Percentiles rank a stretch among this genome's conserved stretches.
phyloP scores from a whole-genome alignment of 2,329 filamentous ascomycete species.

The Penicillium sp. region DNA sequence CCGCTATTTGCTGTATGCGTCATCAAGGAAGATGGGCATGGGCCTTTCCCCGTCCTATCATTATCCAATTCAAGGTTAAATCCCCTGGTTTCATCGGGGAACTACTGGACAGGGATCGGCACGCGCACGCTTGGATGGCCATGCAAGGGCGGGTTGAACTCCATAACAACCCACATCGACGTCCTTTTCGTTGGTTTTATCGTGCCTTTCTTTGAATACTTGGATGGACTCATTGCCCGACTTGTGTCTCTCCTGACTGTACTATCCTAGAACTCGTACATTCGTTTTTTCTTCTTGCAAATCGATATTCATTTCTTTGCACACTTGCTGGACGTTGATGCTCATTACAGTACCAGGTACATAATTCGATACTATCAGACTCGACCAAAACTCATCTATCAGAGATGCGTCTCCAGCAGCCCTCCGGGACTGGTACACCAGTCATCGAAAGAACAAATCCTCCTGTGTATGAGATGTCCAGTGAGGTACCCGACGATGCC shows the following conservation, averaged over 20 bases:
- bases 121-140: conserved; percentile 8
- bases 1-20: conserved; percentile 5
- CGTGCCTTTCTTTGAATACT: conserved; percentile 1
- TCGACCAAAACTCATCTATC: background rate
- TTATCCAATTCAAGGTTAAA: conserved; percentile 3
- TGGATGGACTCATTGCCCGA: conserved; percentile 5
- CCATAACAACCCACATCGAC: conserved; percentile 8
- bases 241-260: conserved; percentile 11
- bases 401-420: conserved; percentile 20
- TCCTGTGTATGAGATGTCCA: background rate
- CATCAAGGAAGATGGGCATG: conserved; percentile 15
- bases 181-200: background rate
- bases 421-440: conserved; percentile 15
- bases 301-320: conserved; percentile 6
- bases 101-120: conserved; percentile 12
- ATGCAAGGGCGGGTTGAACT: conserved; percentile 20
- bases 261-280: conserved; percentile 5
- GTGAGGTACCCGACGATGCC: background rate
- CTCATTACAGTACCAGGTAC: conserved; percentile 13
- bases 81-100: conserved; percentile 7
- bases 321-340: conserved; percentile 8
- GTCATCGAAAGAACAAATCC: conserved; percentile 3
- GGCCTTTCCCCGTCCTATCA: conserved; percentile 4
- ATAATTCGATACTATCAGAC: conserved; percentile 13
- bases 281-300: conserved; percentile 3